Percentiles rank a stretch among this genome's conserved stretches.
Conservation (phyloP, 257 asterid genomes). For the Rhazya stricta region DNA sequence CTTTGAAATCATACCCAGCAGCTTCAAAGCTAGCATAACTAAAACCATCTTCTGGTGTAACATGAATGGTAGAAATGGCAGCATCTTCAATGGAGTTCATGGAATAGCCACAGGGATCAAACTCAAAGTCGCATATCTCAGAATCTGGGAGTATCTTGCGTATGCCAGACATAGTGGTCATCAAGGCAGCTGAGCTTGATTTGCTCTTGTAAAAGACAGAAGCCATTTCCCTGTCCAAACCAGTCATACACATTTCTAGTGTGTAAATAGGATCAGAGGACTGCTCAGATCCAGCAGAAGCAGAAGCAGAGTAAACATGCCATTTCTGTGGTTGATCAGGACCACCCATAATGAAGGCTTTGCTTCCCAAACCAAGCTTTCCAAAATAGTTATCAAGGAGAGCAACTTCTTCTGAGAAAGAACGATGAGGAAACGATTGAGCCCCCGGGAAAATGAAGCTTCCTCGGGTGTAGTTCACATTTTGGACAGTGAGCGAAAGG, state of each 20-base stretch:
- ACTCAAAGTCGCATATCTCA: slow-evolving; percentile 65
- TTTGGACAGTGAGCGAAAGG: slow-evolving; percentile 45
- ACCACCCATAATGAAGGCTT: slow-evolving; percentile 58
- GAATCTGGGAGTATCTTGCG: slow-evolving; percentile 67
- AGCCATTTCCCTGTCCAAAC: slow-evolving; percentile 61
- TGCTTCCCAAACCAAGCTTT: slow-evolving; percentile 52
- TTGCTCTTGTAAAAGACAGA: slow-evolving; percentile 58
- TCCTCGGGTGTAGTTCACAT: slow-evolving; percentile 69
- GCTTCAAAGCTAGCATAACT: slow-evolving; percentile 89
- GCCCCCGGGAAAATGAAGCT: slow-evolving; percentile 87
- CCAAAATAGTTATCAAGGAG: slow-evolving; percentile 65
- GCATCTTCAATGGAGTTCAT: slow-evolving; percentile 75
- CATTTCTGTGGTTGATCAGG: slow-evolving; percentile 48
- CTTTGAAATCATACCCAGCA: slow-evolving; percentile 58
- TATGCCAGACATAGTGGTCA: slow-evolving; percentile 62
- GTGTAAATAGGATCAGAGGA: slow-evolving; percentile 49
- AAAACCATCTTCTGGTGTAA: slow-evolving; percentile 85
- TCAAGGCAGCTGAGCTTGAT: slow-evolving; percentile 43
- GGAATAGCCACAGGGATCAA: slow-evolving; percentile 85
- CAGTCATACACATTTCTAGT: slow-evolving; percentile 85
- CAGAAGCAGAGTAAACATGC: slow-evolving; percentile 69
- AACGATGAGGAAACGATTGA: slow-evolving; percentile 67
- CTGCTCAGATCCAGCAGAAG: slow-evolving; percentile 38
- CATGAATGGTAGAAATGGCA: slow-evolving; percentile 71
- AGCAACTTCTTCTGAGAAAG: slow-evolving; percentile 71